Conservation (phyloP, 2,329 filamentous ascomycete species). For the Sclerotinia borealis region DNA sequence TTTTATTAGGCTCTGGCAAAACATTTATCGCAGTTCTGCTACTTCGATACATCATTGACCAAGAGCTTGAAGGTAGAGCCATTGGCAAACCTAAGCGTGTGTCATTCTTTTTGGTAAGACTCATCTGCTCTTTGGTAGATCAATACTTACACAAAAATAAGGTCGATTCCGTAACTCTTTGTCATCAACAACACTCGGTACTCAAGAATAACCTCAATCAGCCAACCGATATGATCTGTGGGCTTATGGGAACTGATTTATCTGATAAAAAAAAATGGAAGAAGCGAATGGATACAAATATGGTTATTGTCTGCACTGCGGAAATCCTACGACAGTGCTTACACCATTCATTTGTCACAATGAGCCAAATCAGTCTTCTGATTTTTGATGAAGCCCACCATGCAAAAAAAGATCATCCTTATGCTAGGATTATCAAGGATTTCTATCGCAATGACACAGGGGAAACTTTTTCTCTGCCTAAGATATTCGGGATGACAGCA, state of each 20-base stretch:
- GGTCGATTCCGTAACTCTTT: slow-evolving; percentile 78
- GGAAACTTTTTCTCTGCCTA: slow-evolving; percentile 50
- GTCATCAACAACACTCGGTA: slow-evolving; percentile 83
- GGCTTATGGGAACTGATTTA: slow-evolving; percentile 57
- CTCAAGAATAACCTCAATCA: slow-evolving; percentile 76
- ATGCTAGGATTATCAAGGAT: slow-evolving; percentile 83
- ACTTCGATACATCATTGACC: slow-evolving; percentile 66
- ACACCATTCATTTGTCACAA: slow-evolving; percentile 69
- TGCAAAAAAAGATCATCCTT: slow-evolving; percentile 88
- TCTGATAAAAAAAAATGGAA: slow-evolving; percentile 56
- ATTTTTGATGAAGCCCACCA: slow-evolving; percentile 97
- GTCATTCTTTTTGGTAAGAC: slow-evolving; percentile 71
- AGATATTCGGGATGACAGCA: slow-evolving; percentile 93
- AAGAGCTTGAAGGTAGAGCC: slow-evolving; percentile 67
- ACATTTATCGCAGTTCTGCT: slow-evolving; percentile 91
- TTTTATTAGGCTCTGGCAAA: slow-evolving; percentile 64
- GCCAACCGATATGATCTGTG: slow-evolving; percentile 67
- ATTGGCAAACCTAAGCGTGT: slow-evolving; percentile 54
- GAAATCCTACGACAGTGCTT: slow-evolving; percentile 78
- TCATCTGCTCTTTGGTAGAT: no score
- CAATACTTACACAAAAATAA: not conserved
- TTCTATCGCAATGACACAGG: slow-evolving; percentile 55
- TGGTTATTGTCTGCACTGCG: slow-evolving; percentile 88
- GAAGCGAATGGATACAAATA: slow-evolving; percentile 55
- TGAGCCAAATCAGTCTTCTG: slow-evolving; percentile 79